Conservation (phyloP, 1,139 yeast genomes). For the Arxiozyma bovina region DNA sequence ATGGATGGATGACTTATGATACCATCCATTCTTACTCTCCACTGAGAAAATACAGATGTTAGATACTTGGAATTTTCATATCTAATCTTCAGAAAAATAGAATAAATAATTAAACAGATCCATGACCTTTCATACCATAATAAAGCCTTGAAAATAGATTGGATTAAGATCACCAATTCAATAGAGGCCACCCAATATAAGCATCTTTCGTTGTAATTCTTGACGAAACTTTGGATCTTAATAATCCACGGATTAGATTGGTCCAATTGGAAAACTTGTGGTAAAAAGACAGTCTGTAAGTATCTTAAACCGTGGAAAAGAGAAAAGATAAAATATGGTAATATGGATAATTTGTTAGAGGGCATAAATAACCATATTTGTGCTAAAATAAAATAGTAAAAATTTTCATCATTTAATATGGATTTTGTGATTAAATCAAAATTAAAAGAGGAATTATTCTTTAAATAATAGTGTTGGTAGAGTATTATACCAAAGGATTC, state of each 20-base stretch:
- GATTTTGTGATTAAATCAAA: constrained; percentile 24
- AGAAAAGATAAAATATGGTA: constrained; percentile 63
- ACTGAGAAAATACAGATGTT: constrained; percentile 56
- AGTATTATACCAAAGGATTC: constrained; percentile 72
- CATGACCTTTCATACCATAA: constrained; percentile 60
- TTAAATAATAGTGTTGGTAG: constrained; percentile 39
- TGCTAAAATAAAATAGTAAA: constrained; percentile 55
- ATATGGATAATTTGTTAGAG: constrained; percentile 45
- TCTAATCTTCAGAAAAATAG: constrained; percentile 65
- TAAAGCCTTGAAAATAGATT: constrained; percentile 44
- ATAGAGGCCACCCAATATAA: constrained; percentile 63
- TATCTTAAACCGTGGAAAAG: constrained; percentile 66
- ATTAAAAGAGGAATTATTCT: constrained; percentile 26
- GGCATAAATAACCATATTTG: constrained; percentile 49
- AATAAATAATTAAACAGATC: constrained; percentile 49
- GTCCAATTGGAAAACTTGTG: constrained; percentile 47
- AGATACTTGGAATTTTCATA: constrained; percentile 70
- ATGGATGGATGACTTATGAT: constrained; percentile 47
- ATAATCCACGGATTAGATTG: constrained; percentile 31
- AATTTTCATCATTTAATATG: constrained; percentile 51
- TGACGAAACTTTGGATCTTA: constrained; percentile 44
- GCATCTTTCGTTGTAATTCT: constrained; percentile 57
- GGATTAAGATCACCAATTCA: constrained; percentile 51
- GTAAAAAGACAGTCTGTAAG: constrained; percentile 56
- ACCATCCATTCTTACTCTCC: constrained; percentile 69